Evolutionary conservation across 1,284 basidiomycete genomes (phyloP).

Genomic region (Pholiota adiposa): DNA sequence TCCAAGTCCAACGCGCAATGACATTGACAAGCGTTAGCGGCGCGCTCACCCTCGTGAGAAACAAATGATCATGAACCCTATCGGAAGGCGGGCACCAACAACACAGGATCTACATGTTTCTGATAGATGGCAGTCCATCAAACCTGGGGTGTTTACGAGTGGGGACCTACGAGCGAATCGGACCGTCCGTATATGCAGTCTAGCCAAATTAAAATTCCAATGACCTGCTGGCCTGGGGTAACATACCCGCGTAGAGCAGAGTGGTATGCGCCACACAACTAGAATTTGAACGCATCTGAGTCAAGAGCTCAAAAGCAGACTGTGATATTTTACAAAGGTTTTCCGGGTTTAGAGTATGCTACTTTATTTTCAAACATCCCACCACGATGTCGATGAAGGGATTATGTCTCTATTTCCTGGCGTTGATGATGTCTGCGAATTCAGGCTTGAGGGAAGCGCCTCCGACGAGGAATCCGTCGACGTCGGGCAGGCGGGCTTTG

Average conservation of each 20-base stretch:
- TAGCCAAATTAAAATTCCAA: not conserved
- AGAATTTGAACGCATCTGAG: no score
- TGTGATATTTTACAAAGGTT: not conserved
- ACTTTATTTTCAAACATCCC: no score
- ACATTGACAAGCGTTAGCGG: no score
- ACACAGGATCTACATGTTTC: not conserved
- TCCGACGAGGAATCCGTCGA: constrained; percentile 98
- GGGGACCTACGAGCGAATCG: not conserved
- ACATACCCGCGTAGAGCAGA: no score
- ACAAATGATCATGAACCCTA: no score
- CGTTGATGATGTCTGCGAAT: constrained; percentile 92
- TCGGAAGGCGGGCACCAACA: not conserved
- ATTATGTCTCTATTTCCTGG: constrained; percentile 37
- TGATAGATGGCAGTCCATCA: not conserved
- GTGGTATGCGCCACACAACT: not conserved
- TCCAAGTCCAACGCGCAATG: no score
- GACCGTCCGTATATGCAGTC: not conserved
- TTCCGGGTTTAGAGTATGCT: not conserved
- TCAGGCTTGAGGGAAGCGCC: constrained; percentile 98
- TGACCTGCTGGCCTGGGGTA: not conserved
- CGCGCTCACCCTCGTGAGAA: not conserved
- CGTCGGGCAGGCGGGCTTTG: constrained; percentile 82
- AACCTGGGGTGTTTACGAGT: not conserved
- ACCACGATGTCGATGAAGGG: not conserved
- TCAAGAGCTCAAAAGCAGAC: no score